These are phyloP conservation scores for Blastobotrys serpentis DNA, from an alignment of 1,139 yeast genomes.

Conservation along the genomic window DNA sequence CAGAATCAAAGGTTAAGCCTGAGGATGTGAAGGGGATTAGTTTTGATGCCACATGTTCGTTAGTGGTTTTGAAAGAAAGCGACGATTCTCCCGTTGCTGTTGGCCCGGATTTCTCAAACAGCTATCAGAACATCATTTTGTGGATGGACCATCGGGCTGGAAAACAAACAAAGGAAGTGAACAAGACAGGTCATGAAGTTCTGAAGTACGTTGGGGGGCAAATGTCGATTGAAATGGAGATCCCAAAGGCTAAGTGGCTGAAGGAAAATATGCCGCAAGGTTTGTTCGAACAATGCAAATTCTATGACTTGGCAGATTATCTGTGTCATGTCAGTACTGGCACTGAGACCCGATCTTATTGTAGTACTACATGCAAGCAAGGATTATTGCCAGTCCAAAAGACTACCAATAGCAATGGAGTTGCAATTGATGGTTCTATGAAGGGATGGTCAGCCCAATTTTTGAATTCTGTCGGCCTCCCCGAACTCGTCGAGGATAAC, in stretches of 20 bases:
- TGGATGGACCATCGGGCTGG: slow-evolving; percentile 99
- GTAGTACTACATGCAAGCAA: slow-evolving; percentile 93
- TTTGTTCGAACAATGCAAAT: slow-evolving; percentile 65
- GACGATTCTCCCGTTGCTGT: slow-evolving; percentile 76
- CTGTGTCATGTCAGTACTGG: slow-evolving; percentile 90
- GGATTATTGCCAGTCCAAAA: slow-evolving; percentile 73
- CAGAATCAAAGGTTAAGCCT: slow-evolving; percentile 73
- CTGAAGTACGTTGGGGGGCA: slow-evolving; percentile 94
- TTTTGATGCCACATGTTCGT: slow-evolving; percentile 95
- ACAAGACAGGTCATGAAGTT: slow-evolving; percentile 73
- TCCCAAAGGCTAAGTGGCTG: slow-evolving; percentile 96
- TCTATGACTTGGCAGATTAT: slow-evolving; percentile 89
- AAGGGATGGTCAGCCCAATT: slow-evolving; percentile 91
- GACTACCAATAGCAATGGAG: neutral
- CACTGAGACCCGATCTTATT: slow-evolving; percentile 77
- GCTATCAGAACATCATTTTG: slow-evolving; percentile 75
- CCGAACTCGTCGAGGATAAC: slow-evolving; percentile 73
- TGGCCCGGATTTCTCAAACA: slow-evolving; percentile 81
- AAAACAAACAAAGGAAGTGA: slow-evolving; percentile 78
- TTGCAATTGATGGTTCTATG: slow-evolving; percentile 77
- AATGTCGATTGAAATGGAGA: slow-evolving; percentile 97
- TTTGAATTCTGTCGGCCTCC: slow-evolving; percentile 62
- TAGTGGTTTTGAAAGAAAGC: slow-evolving; percentile 71
- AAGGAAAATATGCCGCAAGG: slow-evolving; percentile 77
- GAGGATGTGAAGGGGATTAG: slow-evolving; percentile 78